Evolutionary conservation across 768 basidiomycete species (phyloP).

Genomic region (Kwoniella dendrophila): DNA sequence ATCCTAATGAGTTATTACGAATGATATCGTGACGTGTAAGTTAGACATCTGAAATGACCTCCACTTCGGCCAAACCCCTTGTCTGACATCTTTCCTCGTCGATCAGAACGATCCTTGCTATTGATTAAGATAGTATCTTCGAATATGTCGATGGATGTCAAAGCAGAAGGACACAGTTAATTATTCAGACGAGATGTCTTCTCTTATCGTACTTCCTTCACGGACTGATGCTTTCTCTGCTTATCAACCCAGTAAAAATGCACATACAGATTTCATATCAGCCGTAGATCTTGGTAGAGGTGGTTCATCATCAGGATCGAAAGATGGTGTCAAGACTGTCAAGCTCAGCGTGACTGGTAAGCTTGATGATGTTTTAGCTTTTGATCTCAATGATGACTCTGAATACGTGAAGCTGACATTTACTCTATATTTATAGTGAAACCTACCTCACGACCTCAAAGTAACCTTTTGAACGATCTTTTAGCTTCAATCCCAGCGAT

Average conservation of each 20-base stretch:
- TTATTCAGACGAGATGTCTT: constrained; percentile 8
- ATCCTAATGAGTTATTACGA: constrained; percentile 1
- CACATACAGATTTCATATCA: constrained; percentile 39
- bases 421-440: not conserved
- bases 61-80: constrained; percentile 9
- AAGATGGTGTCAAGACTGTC: constrained; percentile 22
- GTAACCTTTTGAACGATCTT: constrained; percentile 25
- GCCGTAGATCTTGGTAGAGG: constrained; percentile 18
- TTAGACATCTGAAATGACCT: not conserved
- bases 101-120: not conserved
- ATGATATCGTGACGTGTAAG: not conserved
- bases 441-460: constrained; percentile 13
- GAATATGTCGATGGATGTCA: not conserved
- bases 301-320: constrained; percentile 11
- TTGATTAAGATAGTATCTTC: no score
- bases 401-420: not conserved
- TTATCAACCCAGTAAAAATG: constrained; percentile 40
- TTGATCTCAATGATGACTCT: not conserved
- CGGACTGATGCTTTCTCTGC: constrained; percentile 31
- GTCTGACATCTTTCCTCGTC: not conserved
- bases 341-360: constrained; percentile 24
- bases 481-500: constrained; percentile 28
- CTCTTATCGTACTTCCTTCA: constrained; percentile 20
- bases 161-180: not conserved
- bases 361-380: not conserved